These are phyloP conservation scores for Phytophthora cactorum DNA, from an alignment of 352 stramenopile species.

Conservation along the genomic window DNA sequence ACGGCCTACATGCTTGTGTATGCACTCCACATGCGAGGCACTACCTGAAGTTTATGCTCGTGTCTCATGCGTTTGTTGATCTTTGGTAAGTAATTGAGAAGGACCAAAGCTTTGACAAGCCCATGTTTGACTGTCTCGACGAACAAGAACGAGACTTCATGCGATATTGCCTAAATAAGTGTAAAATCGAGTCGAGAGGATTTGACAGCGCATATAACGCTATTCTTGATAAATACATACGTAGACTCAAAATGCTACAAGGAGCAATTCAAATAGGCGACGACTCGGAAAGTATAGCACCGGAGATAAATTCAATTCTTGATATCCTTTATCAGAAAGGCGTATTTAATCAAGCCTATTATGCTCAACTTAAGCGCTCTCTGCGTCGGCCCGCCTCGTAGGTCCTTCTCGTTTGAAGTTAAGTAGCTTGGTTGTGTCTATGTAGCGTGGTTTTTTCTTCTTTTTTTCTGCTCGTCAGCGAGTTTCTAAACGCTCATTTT, in stretches of 20 bases:
- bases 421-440: no score
- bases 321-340: not conserved
- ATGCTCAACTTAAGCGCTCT: not conserved
- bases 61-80: not conserved
- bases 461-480: constrained; percentile 1
- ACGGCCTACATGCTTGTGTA: no score
- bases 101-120: not conserved
- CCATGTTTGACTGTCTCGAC: not conserved
- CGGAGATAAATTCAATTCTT: not conserved
- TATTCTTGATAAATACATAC: not conserved
- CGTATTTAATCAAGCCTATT: constrained; percentile 6
- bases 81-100: not conserved
- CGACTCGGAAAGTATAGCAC: not conserved
- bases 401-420: not conserved
- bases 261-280: not conserved
- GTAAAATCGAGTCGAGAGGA: not conserved
- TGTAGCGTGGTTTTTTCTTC: not conserved
- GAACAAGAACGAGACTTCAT: not conserved
- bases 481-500: not conserved
- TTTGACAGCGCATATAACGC: not conserved
- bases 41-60: not conserved
- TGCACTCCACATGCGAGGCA: no score
- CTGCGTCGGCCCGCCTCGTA: no score
- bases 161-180: not conserved
- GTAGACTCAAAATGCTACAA: not conserved